These are phyloP conservation scores for Berkeleyomyces rouxiae DNA, from an alignment of 2,329 filamentous ascomycete species.

Conservation along the genomic window DNA sequence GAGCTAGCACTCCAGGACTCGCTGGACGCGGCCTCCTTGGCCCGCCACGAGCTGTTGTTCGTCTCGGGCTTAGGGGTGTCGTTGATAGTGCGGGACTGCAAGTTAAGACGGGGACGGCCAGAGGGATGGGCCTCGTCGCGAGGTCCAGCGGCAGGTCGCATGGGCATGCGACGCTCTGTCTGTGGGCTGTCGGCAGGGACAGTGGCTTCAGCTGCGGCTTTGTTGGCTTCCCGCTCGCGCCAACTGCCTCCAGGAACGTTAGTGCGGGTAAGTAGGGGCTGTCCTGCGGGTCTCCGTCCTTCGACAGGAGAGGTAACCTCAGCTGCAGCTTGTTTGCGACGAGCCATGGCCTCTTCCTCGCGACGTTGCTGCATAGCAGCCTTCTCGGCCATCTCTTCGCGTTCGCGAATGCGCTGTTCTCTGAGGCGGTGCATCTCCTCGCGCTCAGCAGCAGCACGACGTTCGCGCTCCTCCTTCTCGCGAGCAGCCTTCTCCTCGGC, in stretches of 20 bases:
- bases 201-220: constrained; percentile 19
- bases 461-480: constrained; percentile 75
- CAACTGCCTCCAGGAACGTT: constrained; percentile 24
- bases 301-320: constrained; percentile 7
- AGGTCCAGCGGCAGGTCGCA: not conserved
- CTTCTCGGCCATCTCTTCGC: constrained; percentile 50
- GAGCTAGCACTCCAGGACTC: constrained; percentile 73
- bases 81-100: constrained; percentile 36
- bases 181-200: constrained; percentile 17
- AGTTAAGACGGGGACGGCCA: constrained; percentile 42
- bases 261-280: not conserved
- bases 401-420: constrained; percentile 48
- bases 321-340: constrained; percentile 34
- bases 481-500: constrained; percentile 66
- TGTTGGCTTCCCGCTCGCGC: constrained; percentile 26
- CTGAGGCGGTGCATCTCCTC: constrained; percentile 50
- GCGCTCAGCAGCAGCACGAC: constrained; percentile 64
- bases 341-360: constrained; percentile 75
- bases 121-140: not conserved
- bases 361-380: constrained; percentile 57
- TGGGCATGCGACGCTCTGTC: constrained; percentile 15
- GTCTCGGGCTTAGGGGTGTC: constrained; percentile 27
- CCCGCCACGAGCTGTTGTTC: constrained; percentile 53
- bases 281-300: constrained; percentile 14
- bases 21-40: constrained; percentile 47